Conservation (phyloP, 169 alveolate genomes). For the Plasmodium gallinaceum region DNA sequence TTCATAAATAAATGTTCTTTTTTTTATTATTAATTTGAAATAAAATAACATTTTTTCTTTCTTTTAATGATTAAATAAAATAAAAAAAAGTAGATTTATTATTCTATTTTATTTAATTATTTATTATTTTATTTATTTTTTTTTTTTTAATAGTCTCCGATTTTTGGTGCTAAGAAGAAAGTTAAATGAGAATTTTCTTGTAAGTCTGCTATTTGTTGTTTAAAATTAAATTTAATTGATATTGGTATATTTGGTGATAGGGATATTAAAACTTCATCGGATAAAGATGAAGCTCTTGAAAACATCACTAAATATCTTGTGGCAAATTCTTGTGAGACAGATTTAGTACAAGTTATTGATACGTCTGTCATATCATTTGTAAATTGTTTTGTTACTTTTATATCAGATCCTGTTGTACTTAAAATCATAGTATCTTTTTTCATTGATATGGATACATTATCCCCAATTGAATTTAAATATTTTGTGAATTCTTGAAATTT, state of each 20-base stretch:
- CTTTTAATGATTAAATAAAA: not conserved
- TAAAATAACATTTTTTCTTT: not conserved
- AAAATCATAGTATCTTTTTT: slow-evolving; percentile 86
- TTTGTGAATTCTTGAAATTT: slow-evolving; percentile 89
- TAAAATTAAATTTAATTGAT: slow-evolving; percentile 83
- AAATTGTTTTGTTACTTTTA: slow-evolving; percentile 86
- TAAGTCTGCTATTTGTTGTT: slow-evolving; percentile 41
- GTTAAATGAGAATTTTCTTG: slow-evolving; percentile 74
- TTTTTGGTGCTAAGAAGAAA: slow-evolving; percentile 87
- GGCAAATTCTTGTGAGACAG: slow-evolving; percentile 89
- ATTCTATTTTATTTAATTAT: not conserved
- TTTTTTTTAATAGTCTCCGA: slow-evolving; percentile 79
- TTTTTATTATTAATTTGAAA: too few relatives aligned
- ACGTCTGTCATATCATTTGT: slow-evolving; percentile 87
- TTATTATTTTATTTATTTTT: not conserved
- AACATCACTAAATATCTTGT: slow-evolving; percentile 87
- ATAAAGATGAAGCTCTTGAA: slow-evolving; percentile 87
- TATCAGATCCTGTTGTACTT: slow-evolving; percentile 89
- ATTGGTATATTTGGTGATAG: slow-evolving; percentile 90
- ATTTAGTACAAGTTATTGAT: slow-evolving; percentile 83
- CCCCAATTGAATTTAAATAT: slow-evolving; percentile 89
- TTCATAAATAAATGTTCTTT: too few relatives aligned
- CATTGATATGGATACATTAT: slow-evolving; percentile 88
- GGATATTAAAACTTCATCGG: slow-evolving; percentile 89
- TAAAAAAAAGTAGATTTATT: not conserved